Conservation (phyloP, 768 basidiomycete species). For the Lentinula aciculospora region DNA sequence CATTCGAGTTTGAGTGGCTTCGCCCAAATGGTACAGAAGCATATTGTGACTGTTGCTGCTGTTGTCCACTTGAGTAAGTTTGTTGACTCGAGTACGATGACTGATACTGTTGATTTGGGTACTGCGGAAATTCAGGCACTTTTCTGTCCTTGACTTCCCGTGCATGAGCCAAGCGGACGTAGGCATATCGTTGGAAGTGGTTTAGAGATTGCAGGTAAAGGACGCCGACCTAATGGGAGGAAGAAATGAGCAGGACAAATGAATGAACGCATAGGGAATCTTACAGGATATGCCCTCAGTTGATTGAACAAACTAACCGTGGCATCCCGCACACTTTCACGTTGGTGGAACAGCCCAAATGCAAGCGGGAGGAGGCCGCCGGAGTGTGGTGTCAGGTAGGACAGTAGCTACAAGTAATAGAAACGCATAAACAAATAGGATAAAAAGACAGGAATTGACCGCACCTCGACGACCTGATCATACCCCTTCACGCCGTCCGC, state of each 20-base stretch:
- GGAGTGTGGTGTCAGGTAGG: conserved; percentile 64
- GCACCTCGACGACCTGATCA: conserved; percentile 86
- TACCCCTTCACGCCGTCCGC: conserved; percentile 71
- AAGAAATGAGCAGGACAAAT: background rate
- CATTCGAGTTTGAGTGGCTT: conserved; percentile 6
- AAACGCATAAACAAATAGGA: conserved; percentile 1
- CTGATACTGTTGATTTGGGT: background rate
- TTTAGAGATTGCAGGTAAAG: conserved; percentile 76
- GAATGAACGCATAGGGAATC: conserved; percentile 18
- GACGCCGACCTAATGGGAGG: conserved; percentile 57
- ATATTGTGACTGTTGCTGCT: background rate
- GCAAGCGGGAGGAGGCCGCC: conserved; percentile 84
- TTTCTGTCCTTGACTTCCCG: conserved; percentile 30
- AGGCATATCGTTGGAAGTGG: conserved; percentile 86
- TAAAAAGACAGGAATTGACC: conserved; percentile 7
- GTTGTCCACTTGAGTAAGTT: background rate
- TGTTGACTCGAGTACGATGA: background rate
- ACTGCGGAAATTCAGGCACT: background rate
- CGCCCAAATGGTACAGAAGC: background rate
- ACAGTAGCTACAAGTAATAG: conserved; percentile 56
- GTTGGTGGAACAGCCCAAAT: conserved; percentile 89
- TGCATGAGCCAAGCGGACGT: conserved; percentile 75
- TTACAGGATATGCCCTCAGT: conserved; percentile 69
- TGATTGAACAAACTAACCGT: conserved; percentile 84
- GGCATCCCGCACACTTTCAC: conserved; percentile 65